A percentile compares a stretch with the other conserved stretches of the same genome.
Conservation (phyloP, 2,329 filamentous ascomycete species). For the Dryadomyces quercivorus region DNA sequence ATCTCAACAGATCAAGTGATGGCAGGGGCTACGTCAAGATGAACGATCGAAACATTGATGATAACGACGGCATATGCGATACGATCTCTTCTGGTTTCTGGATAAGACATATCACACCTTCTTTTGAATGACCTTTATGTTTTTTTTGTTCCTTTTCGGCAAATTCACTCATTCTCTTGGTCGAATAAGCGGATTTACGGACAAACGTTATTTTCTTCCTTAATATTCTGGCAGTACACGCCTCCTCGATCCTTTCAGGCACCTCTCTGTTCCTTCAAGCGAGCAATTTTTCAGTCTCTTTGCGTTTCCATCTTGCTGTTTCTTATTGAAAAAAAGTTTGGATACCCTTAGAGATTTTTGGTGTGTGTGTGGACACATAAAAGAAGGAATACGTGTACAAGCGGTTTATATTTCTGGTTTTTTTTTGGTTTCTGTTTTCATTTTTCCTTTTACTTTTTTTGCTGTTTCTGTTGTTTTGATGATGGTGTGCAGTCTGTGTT, state of each 20-base stretch:
- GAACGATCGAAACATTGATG: not conserved
- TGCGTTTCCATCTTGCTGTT: conserved; percentile 9
- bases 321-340: conserved; percentile 8
- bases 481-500: not conserved
- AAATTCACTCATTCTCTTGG: not conserved
- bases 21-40: not conserved
- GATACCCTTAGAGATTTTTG: not conserved
- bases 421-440: not conserved
- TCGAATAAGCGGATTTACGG: not conserved
- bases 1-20: not conserved
- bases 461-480: not conserved
- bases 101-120: not conserved
- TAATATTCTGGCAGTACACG: not conserved
- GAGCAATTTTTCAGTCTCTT: not conserved
- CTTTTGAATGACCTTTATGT: no score
- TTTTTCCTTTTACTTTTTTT: not conserved
- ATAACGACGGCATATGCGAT: conserved; percentile 1
- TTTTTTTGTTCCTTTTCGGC: not conserved
- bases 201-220: not conserved
- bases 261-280: not conserved
- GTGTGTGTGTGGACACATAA: not conserved
- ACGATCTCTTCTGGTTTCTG: not conserved
- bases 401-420: not conserved
- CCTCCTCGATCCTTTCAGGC: not conserved
- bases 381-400: not conserved